Percentiles rank a stretch among this genome's conserved stretches.
Conservation (phyloP, 768 basidiomycete species). For the Mycena alexandri region DNA sequence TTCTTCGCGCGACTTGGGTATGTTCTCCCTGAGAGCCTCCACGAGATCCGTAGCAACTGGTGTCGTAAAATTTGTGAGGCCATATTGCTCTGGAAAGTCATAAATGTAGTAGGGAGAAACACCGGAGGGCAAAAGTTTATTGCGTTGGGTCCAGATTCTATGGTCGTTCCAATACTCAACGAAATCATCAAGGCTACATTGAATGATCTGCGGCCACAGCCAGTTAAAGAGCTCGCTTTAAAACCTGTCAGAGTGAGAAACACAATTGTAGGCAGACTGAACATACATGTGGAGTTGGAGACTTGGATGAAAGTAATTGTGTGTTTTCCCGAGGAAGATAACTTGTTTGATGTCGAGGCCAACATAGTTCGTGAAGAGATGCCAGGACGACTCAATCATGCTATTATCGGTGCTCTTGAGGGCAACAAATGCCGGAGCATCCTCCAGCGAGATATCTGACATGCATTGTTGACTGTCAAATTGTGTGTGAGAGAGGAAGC, state of each 20-base stretch:
- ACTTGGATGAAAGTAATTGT: conserved; percentile 13
- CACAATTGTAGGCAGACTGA: not conserved
- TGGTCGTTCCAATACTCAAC: conserved; percentile 43
- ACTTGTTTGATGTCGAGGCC: conserved; percentile 28
- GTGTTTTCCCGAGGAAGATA: conserved; percentile 24
- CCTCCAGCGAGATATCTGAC: conserved; percentile 3
- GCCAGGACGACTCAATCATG: conserved; percentile 41
- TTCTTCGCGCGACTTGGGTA: conserved; percentile 28
- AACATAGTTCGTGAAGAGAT: conserved; percentile 34
- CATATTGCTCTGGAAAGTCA: conserved; percentile 28
- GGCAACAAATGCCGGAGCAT: conserved; percentile 36
- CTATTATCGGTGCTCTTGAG: conserved; percentile 13
- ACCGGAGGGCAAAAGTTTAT: conserved; percentile 30
- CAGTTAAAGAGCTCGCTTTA: conserved; percentile 40
- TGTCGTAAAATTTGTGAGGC: conserved; percentile 15
- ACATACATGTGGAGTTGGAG: conserved; percentile 20
- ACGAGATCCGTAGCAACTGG: conserved; percentile 1
- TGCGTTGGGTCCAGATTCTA: conserved; percentile 20
- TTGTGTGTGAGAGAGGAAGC: not conserved
- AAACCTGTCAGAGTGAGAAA: not conserved
- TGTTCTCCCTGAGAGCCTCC: conserved; percentile 10
- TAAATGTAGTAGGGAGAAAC: conserved; percentile 21
- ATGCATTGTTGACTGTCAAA: conserved; percentile 2
- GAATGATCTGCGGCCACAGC: conserved; percentile 44
- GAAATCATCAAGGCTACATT: conserved; percentile 39